Conservation (phyloP, 208 protist species). For the Endotrypanum monterogeii region DNA sequence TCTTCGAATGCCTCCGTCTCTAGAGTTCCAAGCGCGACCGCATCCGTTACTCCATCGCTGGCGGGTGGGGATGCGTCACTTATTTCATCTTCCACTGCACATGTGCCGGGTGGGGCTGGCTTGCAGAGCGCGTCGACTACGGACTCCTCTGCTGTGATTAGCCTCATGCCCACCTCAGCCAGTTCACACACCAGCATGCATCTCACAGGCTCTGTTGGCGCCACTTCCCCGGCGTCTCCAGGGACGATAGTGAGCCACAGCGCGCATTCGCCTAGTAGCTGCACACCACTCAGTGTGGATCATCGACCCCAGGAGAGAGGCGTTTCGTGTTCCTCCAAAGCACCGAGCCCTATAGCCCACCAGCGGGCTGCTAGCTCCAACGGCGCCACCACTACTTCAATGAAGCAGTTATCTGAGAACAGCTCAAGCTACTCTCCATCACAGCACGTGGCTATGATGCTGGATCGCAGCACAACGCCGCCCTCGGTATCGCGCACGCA, state of each 20-base stretch:
- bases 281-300: conserved; percentile 18
- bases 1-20: background rate
- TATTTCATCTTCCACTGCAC: background rate
- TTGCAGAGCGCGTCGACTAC: background rate
- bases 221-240: background rate
- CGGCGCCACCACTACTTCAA: conserved; percentile 9
- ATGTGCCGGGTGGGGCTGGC: background rate
- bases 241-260: conserved; percentile 32
- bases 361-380: background rate
- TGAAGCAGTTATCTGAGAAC: conserved; percentile 39
- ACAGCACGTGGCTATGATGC: conserved; percentile 38
- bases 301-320: conserved; percentile 6
- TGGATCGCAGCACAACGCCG: conserved; percentile 33
- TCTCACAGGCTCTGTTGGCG: background rate
- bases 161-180: background rate
- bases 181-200: conserved; percentile 2
- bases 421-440: conserved; percentile 45
- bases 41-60: conserved; percentile 14
- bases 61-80: conserved; percentile 7
- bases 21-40: background rate
- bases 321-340: background rate
- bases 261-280: conserved; percentile 31
- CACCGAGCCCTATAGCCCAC: background rate
- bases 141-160: background rate
- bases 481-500: conserved; percentile 19